These are phyloP conservation scores for Nemania bipapillata DNA, from an alignment of 2,329 filamentous ascomycete species.

Conservation along the genomic window DNA sequence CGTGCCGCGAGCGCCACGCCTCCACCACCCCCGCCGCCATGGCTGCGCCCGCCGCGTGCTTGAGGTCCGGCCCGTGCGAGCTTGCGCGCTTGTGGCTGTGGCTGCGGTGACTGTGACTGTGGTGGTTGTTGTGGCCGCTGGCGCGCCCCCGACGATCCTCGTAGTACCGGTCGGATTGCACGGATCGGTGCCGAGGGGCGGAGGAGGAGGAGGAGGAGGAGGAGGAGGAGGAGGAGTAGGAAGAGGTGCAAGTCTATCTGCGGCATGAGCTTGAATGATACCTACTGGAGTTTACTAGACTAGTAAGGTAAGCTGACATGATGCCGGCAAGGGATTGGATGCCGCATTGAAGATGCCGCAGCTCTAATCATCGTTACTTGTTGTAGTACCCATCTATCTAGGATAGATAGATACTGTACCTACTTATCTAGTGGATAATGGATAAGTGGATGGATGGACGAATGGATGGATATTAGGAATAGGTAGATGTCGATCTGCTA, in stretches of 20 bases:
- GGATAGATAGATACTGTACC: constrained; percentile 13
- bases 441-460: too few relatives aligned
- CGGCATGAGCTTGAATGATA: background rate
- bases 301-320: constrained; percentile 32
- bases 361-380: constrained; percentile 21
- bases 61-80: constrained; percentile 30
- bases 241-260: background rate
- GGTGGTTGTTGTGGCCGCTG: background rate
- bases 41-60: constrained; percentile 44
- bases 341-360: constrained; percentile 24
- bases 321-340: constrained; percentile 25
- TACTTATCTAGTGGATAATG: too few relatives aligned
- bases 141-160: constrained; percentile 14
- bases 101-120: constrained; percentile 12
- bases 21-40: constrained; percentile 43
- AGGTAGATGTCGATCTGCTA: constrained; percentile 21
- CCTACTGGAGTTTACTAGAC: constrained; percentile 13
- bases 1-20: constrained; percentile 42
- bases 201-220: background rate
- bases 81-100: constrained; percentile 17
- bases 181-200: constrained; percentile 25
- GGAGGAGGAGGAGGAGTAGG: constrained; percentile 4
- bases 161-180: constrained; percentile 20
- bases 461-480: constrained; percentile 22
- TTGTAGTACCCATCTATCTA: background rate